phyloP scores from a whole-genome alignment of 192 early-diverging fungal genomes.

The Phlyctochytrium planicorne region DNA sequence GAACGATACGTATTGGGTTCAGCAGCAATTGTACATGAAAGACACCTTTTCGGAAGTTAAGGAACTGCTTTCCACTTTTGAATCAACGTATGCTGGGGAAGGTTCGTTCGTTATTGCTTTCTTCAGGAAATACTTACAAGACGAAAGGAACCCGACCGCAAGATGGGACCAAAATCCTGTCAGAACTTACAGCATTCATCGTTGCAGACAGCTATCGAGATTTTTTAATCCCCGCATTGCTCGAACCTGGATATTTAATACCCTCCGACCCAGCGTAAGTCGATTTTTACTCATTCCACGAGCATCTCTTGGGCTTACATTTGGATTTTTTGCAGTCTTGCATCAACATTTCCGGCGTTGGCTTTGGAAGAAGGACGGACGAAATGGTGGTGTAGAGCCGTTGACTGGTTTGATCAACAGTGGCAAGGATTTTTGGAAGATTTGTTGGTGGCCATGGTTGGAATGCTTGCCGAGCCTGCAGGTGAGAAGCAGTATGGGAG shows the following conservation, averaged over 20 bases:
- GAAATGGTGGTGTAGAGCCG: slow-evolving; percentile 25
- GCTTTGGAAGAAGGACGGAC: background rate
- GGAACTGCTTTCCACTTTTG: slow-evolving; percentile 18
- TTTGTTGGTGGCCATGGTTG: slow-evolving; percentile 33
- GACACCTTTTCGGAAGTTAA: slow-evolving; percentile 24
- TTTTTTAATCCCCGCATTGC: slow-evolving; percentile 35
- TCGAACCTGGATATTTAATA: slow-evolving; percentile 36
- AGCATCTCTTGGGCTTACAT: too few relatives aligned
- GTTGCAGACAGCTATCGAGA: slow-evolving; percentile 37
- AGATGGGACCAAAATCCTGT: slow-evolving; percentile 2
- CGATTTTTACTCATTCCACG: too few relatives aligned
- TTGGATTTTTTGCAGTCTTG: background rate
- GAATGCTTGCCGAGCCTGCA: slow-evolving; percentile 6
- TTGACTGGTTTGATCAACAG: slow-evolving; percentile 31
- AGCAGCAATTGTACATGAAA: slow-evolving; percentile 37
- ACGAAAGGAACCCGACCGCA: slow-evolving; percentile 6
- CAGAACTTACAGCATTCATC: slow-evolving; percentile 24
- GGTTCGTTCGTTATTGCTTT: background rate
- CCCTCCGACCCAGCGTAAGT: too few relatives aligned
- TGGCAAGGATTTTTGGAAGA: slow-evolving; percentile 46
- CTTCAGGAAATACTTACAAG: slow-evolving; percentile 7
- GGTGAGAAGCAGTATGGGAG: background rate
- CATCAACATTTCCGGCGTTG: background rate
- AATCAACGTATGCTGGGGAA: slow-evolving; percentile 14
- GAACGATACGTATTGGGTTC: slow-evolving; percentile 47